A percentile compares a stretch with the other conserved stretches of the same genome.
Evolutionary conservation across 164 flowering plant genomes (phyloP).

Genomic region (Houttuynia cordata): DNA sequence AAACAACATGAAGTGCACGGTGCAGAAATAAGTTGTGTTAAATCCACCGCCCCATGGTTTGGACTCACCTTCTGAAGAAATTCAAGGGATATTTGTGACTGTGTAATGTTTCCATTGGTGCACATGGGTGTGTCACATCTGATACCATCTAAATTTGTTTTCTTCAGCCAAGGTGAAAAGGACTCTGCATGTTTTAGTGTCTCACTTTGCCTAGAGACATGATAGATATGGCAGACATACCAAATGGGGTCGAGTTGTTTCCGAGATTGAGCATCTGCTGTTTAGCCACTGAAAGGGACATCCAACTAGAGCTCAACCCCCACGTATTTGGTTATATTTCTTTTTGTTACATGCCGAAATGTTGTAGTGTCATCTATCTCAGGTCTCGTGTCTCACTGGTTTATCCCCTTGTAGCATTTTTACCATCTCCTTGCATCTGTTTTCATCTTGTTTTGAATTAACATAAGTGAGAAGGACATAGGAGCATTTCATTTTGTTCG

Average conservation of each 20-base stretch:
- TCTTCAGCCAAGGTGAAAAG: background rate
- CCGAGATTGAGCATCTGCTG: constrained; percentile 1
- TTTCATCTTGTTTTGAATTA: too few species aligned
- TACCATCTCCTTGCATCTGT: too few species aligned
- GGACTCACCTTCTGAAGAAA: background rate
- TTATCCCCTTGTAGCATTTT: too few species aligned
- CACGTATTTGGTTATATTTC: too few species aligned
- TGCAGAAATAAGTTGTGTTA: background rate
- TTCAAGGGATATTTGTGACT: background rate
- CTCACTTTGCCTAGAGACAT: constrained; percentile 1
- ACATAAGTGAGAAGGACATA: too few species aligned
- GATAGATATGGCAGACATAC: constrained; percentile 1
- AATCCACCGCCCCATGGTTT: background rate
- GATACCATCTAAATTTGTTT: background rate
- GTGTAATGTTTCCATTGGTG: background rate
- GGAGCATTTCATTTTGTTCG: too few species aligned
- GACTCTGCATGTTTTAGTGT: background rate
- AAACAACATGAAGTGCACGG: background rate
- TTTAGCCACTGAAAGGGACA: constrained; percentile 14
- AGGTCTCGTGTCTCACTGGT: too few species aligned
- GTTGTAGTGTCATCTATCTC: too few species aligned
- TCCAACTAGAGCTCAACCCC: background rate
- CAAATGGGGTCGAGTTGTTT: background rate
- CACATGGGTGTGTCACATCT: constrained; percentile 2
- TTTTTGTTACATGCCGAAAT: too few species aligned